phyloP scores from a whole-genome alignment of 768 basidiomycete species.

The Phylloporus rhodoxanthus region DNA sequence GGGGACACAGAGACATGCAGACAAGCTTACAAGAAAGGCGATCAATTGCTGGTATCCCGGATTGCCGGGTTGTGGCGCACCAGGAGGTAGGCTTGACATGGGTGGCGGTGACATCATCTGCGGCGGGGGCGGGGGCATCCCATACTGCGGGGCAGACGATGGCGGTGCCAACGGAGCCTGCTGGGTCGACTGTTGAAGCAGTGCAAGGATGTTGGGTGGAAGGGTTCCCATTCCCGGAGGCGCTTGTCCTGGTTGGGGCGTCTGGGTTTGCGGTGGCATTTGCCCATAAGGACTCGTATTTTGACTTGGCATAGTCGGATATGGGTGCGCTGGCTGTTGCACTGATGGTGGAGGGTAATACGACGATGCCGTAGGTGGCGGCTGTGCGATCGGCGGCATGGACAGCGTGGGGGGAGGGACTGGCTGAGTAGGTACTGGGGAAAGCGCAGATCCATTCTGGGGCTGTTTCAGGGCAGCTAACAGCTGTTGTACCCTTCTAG shows the following conservation, averaged over 20 bases:
- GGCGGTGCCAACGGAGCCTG: slow-evolving; percentile 31
- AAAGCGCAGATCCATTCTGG: slow-evolving; percentile 29
- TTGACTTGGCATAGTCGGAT: slow-evolving; percentile 18
- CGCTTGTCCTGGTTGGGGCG: slow-evolving; percentile 31
- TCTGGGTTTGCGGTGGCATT: slow-evolving; percentile 25
- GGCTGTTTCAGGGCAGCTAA: slow-evolving; percentile 78
- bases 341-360: slow-evolving; percentile 42
- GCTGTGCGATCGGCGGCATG: slow-evolving; percentile 33
- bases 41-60: slow-evolving; percentile 59
- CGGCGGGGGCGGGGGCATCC: slow-evolving; percentile 37
- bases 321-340: slow-evolving; percentile 23
- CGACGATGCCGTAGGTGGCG: slow-evolving; percentile 24
- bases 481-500: slow-evolving; percentile 78
- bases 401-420: slow-evolving; percentile 29
- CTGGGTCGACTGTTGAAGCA: slow-evolving; percentile 50
- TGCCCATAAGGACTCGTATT: slow-evolving; percentile 25
- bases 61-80: slow-evolving; percentile 38
- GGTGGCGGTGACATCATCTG: slow-evolving; percentile 43
- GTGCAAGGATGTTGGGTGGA: slow-evolving; percentile 64
- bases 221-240: slow-evolving; percentile 36
- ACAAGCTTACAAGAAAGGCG: slow-evolving; percentile 54
- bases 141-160: slow-evolving; percentile 27
- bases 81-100: slow-evolving; percentile 35
- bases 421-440: slow-evolving; percentile 22
- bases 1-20: neutral